These are phyloP conservation scores for Neurospora hispaniola DNA, from an alignment of 495 filamentous ascomycete genomes.

Conservation along the genomic window DNA sequence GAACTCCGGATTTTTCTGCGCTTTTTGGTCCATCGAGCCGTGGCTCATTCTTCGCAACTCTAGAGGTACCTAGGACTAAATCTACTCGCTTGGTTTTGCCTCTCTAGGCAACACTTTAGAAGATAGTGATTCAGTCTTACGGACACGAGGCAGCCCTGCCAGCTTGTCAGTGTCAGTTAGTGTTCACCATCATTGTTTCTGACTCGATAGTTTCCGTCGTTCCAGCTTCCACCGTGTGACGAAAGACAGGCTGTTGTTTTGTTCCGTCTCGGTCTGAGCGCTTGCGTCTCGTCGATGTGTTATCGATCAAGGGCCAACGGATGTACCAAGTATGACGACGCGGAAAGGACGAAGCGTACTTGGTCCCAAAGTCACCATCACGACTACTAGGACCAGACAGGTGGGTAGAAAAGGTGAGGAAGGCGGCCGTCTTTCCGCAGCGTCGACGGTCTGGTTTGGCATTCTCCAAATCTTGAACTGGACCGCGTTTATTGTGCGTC, in stretches of 20 bases:
- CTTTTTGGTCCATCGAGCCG: not conserved
- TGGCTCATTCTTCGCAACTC: not conserved
- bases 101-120: not conserved
- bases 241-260: not conserved
- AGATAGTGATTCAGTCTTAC: not conserved
- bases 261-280: not conserved
- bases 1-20: not conserved
- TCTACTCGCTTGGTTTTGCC: not conserved
- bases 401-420: not conserved
- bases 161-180: not conserved
- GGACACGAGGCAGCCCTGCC: not conserved
- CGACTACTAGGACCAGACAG: not conserved
- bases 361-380: not conserved
- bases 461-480: not conserved
- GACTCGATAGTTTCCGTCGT: not conserved
- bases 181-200: not conserved
- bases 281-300: not conserved
- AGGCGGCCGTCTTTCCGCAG: not conserved
- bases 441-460: not conserved
- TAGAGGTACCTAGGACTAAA: too few species aligned
- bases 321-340: not conserved
- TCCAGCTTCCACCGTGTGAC: not conserved
- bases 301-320: not conserved
- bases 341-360: not conserved
- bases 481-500: not conserved